Evolutionary conservation across 2,329 filamentous ascomycete genomes (phyloP).

Genomic region (Byssothecium circinans): DNA sequence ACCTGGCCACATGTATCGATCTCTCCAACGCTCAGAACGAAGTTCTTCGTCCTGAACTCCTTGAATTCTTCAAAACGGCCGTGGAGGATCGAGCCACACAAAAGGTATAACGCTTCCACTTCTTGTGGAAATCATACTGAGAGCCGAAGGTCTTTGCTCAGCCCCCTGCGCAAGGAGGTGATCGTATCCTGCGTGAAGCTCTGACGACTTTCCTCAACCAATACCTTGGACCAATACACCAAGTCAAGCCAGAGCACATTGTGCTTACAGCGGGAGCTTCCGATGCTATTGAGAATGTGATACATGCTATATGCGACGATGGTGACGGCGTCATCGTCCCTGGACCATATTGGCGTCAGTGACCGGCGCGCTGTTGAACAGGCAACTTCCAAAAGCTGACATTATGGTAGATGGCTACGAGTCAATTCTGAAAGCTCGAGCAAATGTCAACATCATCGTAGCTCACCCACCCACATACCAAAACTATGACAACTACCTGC

Average conservation of each 20-base stretch:
- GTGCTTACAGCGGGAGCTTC: constrained; percentile 31
- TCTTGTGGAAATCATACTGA: neutral
- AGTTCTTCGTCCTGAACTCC: constrained; percentile 27
- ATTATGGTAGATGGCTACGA: constrained; percentile 24
- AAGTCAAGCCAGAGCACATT: constrained; percentile 28
- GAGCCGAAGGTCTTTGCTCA: constrained; percentile 22
- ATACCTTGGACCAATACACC: constrained; percentile 30
- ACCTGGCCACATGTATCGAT: constrained; percentile 21
- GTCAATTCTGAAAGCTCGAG: constrained; percentile 18
- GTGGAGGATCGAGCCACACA: constrained; percentile 22
- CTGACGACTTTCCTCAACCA: constrained; percentile 33
- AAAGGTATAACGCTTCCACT: constrained; percentile 14
- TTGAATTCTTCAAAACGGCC: constrained; percentile 32
- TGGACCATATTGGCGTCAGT: constrained; percentile 36
- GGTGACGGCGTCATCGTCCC: constrained; percentile 36
- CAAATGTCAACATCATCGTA: constrained; percentile 29
- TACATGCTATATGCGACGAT: constrained; percentile 34
- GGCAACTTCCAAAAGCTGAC: neutral
- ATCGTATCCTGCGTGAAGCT: constrained; percentile 20
- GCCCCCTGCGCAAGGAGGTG: constrained; percentile 20
- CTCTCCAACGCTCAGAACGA: constrained; percentile 32
- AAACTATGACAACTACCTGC: constrained; percentile 35
- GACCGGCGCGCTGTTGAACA: neutral
- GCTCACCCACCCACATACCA: constrained; percentile 32
- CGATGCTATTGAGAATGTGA: constrained; percentile 30